Base-by-base conservation (phyloP, 2,329 filamentous ascomycete genomes). In the Mariannaea sp. region DNA sequence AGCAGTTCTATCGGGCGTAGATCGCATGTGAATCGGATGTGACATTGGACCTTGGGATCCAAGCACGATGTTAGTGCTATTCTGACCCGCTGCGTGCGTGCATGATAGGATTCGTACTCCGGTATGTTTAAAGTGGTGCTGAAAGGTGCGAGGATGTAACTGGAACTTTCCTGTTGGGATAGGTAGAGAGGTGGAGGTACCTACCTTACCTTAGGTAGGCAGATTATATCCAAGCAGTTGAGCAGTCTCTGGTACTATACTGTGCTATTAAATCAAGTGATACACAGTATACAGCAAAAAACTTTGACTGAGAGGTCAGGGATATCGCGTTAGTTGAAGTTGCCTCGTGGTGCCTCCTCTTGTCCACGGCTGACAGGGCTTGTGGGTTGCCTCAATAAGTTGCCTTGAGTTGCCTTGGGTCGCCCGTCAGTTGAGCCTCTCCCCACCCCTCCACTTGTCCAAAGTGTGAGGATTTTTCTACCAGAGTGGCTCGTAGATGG, bases 11-110 rank as follows among this genome's bases (percentile, higher is more conserved):
- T 32, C 40, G 29, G 26, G n/a, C 35, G 33, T 19, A 40, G 45
- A 43, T 49, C 45, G 45, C 45, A 49, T 54, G 45, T 45, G 40
- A 54, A 54, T 54, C 45, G 45, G 26, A 49, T 44, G 41, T 52
- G 30, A 19, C 24, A 8, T 22, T 5, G 39, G 40, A 14, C 30
- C 27, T 35, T 32, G 33, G 40, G 30, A 19, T 26, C n/a, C 41
- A 35, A 20, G 20, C n/a, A n/a, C 17, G 40, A 49, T 40, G 33
- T 12, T 43, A 27, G 40, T 30, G 40, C 22, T 26, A 16, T 24
- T 17, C 27, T 10, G 36, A 36, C 29, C 17, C 29, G 40, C 22
- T 45, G 45, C 19, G 17, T 35, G 45, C 26, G n/a, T n/a, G n/a
- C n/a, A n/a, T n/a, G n/a, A n/a, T n/a, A n/a, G n/a, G n/a, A n/a